Percentiles rank a stretch among this genome's conserved stretches.
phyloP scores from a whole-genome alignment of 2,329 filamentous ascomycete species.

The Colletotrichum phormii region DNA sequence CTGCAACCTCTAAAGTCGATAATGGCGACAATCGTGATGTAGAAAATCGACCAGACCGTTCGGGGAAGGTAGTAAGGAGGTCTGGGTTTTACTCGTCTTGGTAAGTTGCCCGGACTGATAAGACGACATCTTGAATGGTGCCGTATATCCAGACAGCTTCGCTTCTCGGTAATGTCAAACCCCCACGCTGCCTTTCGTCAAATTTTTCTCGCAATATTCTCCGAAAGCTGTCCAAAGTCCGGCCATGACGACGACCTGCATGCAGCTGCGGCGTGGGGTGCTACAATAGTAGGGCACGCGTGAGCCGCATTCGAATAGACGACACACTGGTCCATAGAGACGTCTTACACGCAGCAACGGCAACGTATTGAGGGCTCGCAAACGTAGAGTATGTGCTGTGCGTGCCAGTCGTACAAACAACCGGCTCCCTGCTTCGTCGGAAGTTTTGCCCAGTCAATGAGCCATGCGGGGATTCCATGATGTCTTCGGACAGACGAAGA shows the following conservation, averaged over 20 bases:
- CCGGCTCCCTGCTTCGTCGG: slow-evolving; percentile 18
- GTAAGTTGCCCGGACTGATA: background rate
- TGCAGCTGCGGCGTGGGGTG: background rate
- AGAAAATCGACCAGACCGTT: background rate
- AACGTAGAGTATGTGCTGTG: slow-evolving; percentile 21
- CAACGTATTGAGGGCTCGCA: background rate
- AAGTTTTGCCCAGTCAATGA: slow-evolving; percentile 1
- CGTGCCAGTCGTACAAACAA: slow-evolving; percentile 3
- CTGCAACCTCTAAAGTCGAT: background rate
- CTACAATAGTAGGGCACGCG: background rate
- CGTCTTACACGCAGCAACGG: background rate
- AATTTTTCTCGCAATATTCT: slow-evolving; percentile 2
- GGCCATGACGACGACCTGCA: slow-evolving; percentile 8
- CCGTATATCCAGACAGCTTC: slow-evolving; percentile 3
- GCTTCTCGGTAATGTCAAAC: background rate
- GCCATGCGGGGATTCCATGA: background rate
- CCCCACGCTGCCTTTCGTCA: slow-evolving; percentile 1
- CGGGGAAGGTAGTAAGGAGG: background rate
- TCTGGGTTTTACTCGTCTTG: background rate
- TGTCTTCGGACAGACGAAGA: background rate
- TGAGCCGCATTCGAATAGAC: slow-evolving; percentile 13
- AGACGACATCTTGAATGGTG: background rate
- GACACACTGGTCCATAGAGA: background rate
- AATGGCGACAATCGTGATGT: background rate
- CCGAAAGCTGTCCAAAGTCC: background rate